These are phyloP conservation scores for Pyrenochaeta sp. DNA, from an alignment of 2,329 filamentous ascomycete species.

Conservation along the genomic window DNA sequence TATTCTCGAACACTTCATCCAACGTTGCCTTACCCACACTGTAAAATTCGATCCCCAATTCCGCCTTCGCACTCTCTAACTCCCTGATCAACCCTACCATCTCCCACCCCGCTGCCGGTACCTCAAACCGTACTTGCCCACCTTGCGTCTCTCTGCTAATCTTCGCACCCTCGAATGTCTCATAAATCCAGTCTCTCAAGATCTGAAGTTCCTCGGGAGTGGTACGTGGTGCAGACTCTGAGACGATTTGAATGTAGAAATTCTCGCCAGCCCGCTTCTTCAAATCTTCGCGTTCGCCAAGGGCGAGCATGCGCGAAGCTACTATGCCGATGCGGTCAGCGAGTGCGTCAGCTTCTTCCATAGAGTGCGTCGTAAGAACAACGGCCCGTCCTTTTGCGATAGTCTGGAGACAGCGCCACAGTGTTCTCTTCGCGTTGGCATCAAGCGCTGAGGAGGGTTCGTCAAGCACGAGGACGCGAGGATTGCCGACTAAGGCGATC, in stretches of 20 bases:
- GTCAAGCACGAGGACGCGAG: constrained; percentile 86
- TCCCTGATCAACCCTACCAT: constrained; percentile 73
- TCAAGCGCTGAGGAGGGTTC: constrained; percentile 89
- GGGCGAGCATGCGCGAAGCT: constrained; percentile 82
- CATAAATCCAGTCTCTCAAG: constrained; percentile 71
- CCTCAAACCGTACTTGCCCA: constrained; percentile 81
- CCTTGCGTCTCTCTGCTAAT: constrained; percentile 67
- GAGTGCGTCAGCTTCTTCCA: constrained; percentile 89
- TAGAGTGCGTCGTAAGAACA: constrained; percentile 87
- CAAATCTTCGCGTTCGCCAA: constrained; percentile 77
- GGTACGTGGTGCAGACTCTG: constrained; percentile 75
- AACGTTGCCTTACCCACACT: constrained; percentile 84
- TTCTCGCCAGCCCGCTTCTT: constrained; percentile 76
- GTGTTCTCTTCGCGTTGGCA: constrained; percentile 81
- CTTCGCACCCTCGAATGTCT: constrained; percentile 67
- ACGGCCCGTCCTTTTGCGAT: constrained; percentile 81
- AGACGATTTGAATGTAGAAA: constrained; percentile 81
- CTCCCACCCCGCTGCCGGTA: constrained; percentile 63
- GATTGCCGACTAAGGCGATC: constrained; percentile 91
- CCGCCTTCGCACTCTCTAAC: constrained; percentile 73
- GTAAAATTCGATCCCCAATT: constrained; percentile 80
- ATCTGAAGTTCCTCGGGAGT: constrained; percentile 68
- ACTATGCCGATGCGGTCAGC: constrained; percentile 88
- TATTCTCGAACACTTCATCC: constrained; percentile 87
- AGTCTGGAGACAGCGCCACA: constrained; percentile 88